Evolutionary conservation across 2,329 filamentous ascomycete genomes (phyloP).

Genomic region (Xylaria sp.): DNA sequence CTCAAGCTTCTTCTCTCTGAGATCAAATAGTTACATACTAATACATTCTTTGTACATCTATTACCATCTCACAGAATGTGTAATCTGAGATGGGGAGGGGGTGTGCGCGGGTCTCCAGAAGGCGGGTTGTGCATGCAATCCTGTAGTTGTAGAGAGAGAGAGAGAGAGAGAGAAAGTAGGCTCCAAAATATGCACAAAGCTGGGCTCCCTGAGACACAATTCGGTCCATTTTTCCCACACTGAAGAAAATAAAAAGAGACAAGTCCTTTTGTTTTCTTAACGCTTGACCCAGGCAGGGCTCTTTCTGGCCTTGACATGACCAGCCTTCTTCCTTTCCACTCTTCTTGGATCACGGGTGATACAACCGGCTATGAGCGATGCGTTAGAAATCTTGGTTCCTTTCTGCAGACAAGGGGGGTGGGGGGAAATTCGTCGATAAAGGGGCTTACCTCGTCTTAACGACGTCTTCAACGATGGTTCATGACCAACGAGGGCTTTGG

Average conservation of each 20-base stretch:
- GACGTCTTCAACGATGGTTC: constrained; percentile 87
- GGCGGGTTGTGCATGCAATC: constrained; percentile 1
- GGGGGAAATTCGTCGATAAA: neutral
- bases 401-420: neutral
- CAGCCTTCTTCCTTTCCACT: constrained; percentile 98
- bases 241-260: neutral
- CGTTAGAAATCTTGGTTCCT: constrained; percentile 37
- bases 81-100: constrained; percentile 5
- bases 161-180: neutral
- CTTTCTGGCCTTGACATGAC: constrained; percentile 94
- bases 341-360: constrained; percentile 84
- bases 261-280: constrained; percentile 32
- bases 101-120: neutral
- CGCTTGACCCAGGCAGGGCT: constrained; percentile 96
- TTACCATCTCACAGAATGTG: constrained; percentile 4
- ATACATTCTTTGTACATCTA: constrained; percentile 28
- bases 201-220: neutral
- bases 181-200: constrained; percentile 9
- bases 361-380: constrained; percentile 65
- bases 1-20: neutral
- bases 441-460: constrained; percentile 73
- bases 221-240: neutral
- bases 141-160: neutral
- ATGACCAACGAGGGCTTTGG: constrained; percentile 81
- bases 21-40: constrained; percentile 22